Evolutionary conservation across 1,284 basidiomycete species (phyloP), one percentile per base, ranked within the genome.

Genomic region (Ganoderma resinaceum): DNA sequence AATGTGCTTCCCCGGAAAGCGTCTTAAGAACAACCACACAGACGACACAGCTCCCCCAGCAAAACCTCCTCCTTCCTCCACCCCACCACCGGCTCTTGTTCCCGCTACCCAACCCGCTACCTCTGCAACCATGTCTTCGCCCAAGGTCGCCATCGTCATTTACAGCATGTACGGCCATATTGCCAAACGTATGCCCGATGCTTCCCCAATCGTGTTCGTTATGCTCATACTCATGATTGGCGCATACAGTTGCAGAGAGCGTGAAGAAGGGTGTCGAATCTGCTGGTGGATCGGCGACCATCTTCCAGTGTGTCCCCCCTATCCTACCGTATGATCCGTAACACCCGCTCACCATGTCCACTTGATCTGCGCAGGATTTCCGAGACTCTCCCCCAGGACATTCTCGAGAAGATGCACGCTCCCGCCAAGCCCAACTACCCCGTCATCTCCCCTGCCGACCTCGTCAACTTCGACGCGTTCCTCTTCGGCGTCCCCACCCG

Each of bases 91-190:
- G 61, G 63, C 69, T 11, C 62, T 73, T 33, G 63, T 71, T 53
- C 63, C 73, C 62, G 53, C 73, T n/a, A 66, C 71, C 60, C 63
- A 68, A 23, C 18, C 72, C 65, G 57, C 74, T 12, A 40, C 72
- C 49, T 60, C 62, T 35, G 1, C 66, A 65, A 62, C 75, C 65
- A 81, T 79, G 78, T 73, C 76, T 43, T 64, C 75, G 31, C 90
- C 92, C 61, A 89, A 87, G 77, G 84, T 94, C 77, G 94, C 91
- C 67, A 94, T 96, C 76, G 81, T 94, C 76, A 91, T 94, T 84
- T 96, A 96, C 85, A 84, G 90, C 67, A 86, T 93, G 81, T 95
- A 93, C 78, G 93, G 93, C 73, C 95, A 96, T 81, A 87, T 95
- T 78, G 85, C 84, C 74, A 87, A 86, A 76, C 62, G 92, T 94